Evolutionary conservation across 1,284 basidiomycete species (phyloP).

Genomic region (Marasmius fiardii): DNA sequence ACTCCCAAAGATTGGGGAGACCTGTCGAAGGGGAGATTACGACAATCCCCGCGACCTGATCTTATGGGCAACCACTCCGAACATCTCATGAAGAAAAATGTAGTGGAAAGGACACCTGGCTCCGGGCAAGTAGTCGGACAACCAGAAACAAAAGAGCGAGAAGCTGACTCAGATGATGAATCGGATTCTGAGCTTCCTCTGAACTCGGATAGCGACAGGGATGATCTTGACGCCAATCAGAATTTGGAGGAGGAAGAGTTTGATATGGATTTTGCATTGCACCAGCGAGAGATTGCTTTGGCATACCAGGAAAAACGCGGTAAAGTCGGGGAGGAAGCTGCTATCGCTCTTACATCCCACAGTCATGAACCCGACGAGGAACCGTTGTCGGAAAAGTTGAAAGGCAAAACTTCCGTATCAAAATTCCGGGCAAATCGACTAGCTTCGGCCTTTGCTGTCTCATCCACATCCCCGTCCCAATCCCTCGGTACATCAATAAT

Average conservation of each 20-base stretch:
- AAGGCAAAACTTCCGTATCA: conserved; percentile 48
- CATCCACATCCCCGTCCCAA: conserved; percentile 29
- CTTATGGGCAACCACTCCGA: conserved; percentile 32
- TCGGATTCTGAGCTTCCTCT: conserved; percentile 18
- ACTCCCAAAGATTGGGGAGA: conserved; percentile 47
- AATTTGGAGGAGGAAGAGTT: conserved; percentile 42
- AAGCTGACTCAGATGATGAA: conserved; percentile 41
- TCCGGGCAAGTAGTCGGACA: conserved; percentile 17
- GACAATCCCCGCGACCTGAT: conserved; percentile 33
- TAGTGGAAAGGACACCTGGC: conserved; percentile 57
- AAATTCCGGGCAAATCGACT: conserved; percentile 58
- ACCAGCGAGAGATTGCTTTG: conserved; percentile 72
- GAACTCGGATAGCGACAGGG: conserved; percentile 17
- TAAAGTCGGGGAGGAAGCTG: conserved; percentile 49
- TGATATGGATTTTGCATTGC: conserved; percentile 57
- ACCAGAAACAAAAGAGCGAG: conserved; percentile 27
- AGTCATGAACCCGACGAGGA: conserved; percentile 32
- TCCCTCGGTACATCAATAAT: conserved; percentile 45
- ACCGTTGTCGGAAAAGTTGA: conserved; percentile 19
- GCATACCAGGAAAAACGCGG: conserved; percentile 63
- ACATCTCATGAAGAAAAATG: conserved; percentile 61
- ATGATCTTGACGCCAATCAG: conserved; percentile 26
- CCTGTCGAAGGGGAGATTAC: conserved; percentile 47
- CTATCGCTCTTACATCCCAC: conserved; percentile 47
- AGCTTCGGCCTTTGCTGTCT: conserved; percentile 39